Conservation (phyloP, 2,329 filamentous ascomycete species). For the Aaosphaeria arxii region DNA sequence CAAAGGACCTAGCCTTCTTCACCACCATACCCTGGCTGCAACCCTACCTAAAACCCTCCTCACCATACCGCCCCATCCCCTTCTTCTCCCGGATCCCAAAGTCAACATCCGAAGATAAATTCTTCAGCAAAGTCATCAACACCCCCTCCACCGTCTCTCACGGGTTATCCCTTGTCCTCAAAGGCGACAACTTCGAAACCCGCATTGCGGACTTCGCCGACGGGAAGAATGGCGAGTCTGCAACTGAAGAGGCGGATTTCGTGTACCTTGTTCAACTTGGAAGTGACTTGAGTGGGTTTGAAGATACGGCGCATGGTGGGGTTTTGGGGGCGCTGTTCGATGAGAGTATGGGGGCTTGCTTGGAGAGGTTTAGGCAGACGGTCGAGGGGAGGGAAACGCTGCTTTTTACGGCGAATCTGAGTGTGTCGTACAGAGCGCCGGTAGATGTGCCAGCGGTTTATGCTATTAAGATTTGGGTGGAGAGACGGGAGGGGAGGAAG, state of each 20-base stretch:
- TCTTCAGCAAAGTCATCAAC: conserved; percentile 1
- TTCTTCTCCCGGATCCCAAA: conserved; percentile 1
- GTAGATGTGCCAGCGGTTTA: not conserved
- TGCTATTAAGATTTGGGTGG: not conserved
- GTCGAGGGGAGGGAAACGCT: not conserved
- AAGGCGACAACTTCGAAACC: not conserved
- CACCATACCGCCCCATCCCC: not conserved
- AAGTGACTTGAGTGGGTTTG: not conserved
- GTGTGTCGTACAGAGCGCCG: not conserved
- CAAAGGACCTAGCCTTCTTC: not conserved
- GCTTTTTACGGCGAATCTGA: conserved; percentile 2
- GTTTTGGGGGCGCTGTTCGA: conserved; percentile 1
- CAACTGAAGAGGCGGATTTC: not conserved
- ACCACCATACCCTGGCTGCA: not conserved
- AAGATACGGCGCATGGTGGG: conserved; percentile 1
- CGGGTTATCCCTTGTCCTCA: not conserved
- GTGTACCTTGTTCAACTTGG: not conserved
- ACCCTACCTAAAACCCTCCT: not conserved
- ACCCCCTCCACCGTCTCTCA: not conserved
- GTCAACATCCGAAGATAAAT: not conserved
- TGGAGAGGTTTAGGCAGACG: not conserved
- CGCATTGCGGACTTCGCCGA: not conserved
- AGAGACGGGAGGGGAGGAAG: conserved; percentile 1
- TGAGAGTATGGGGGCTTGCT: not conserved
- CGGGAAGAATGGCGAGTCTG: not conserved